Evolutionary conservation across 495 filamentous ascomycete genomes (phyloP).

Genomic region (Penicillium pulvis): DNA sequence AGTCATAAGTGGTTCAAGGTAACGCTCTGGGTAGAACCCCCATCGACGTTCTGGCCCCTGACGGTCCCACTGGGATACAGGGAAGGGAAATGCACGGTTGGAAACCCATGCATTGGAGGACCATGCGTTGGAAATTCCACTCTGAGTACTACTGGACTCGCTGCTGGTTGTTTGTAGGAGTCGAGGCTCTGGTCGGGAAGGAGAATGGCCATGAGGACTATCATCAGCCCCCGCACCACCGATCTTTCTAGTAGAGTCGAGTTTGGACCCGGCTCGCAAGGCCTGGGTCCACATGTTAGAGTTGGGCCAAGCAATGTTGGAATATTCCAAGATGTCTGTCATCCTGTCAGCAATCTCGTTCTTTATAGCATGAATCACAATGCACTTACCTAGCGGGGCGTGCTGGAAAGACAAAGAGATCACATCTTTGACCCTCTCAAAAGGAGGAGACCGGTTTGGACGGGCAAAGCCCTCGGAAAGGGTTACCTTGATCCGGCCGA

Average conservation of each 20-base stretch:
- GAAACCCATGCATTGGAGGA: slow-evolving; percentile 15
- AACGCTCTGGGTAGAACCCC: slow-evolving; percentile 33
- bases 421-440: slow-evolving; percentile 72
- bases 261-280: slow-evolving; percentile 40
- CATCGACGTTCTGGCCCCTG: slow-evolving; percentile 17
- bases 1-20: slow-evolving; percentile 36
- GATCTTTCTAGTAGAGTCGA: slow-evolving; percentile 28
- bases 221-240: slow-evolving; percentile 39
- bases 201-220: slow-evolving; percentile 51
- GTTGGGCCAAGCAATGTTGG: slow-evolving; percentile 83
- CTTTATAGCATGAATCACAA: background rate
- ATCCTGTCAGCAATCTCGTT: slow-evolving; percentile 14
- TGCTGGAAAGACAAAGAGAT: slow-evolving; percentile 85
- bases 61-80: slow-evolving; percentile 18
- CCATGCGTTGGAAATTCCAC: background rate
- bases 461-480: slow-evolving; percentile 71
- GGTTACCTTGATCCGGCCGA: slow-evolving; percentile 76
- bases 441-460: slow-evolving; percentile 50
- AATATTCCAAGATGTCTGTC: slow-evolving; percentile 71
- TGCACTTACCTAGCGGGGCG: slow-evolving; percentile 68
- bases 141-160: slow-evolving; percentile 22
- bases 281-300: slow-evolving; percentile 66
- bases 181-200: slow-evolving; percentile 36
- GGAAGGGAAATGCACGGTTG: slow-evolving; percentile 28
- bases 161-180: slow-evolving; percentile 10